These are phyloP conservation scores for Tanozyma kutaoensis DNA, from an alignment of 805 yeast species.

Conservation along the genomic window DNA sequence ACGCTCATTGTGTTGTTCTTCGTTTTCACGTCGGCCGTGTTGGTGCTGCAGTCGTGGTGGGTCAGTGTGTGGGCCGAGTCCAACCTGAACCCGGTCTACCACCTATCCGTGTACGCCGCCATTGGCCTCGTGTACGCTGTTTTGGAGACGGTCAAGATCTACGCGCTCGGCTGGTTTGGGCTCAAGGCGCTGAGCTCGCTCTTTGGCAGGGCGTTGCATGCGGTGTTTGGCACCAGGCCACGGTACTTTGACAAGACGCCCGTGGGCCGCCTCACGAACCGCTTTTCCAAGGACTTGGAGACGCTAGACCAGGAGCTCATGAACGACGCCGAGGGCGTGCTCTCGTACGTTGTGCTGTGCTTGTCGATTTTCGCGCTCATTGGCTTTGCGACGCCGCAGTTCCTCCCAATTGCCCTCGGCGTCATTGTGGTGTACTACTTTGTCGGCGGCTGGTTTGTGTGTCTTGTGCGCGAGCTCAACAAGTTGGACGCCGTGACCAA, in stretches of 20 bases:
- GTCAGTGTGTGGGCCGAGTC: too few relatives aligned
- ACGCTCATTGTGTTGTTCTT: too few relatives aligned
- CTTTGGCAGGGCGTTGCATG: too few relatives aligned
- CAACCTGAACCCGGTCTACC: not conserved
- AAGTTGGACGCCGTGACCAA: constrained; percentile 34
- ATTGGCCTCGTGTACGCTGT: too few relatives aligned
- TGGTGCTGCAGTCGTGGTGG: too few relatives aligned
- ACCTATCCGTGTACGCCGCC: too few relatives aligned
- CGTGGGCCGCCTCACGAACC: constrained; percentile 48
- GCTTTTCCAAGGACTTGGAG: constrained; percentile 52
- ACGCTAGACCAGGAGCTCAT: constrained; percentile 46
- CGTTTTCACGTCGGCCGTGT: too few relatives aligned
- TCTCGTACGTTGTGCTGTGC: constrained; percentile 30
- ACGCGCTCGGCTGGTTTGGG: too few relatives aligned
- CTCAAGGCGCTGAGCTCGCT: too few relatives aligned
- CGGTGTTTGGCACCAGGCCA: too few relatives aligned
- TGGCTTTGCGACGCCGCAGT: constrained; percentile 40
- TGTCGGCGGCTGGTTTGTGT: constrained; percentile 57
- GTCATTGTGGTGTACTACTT: constrained; percentile 48
- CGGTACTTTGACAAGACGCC: constrained; percentile 62
- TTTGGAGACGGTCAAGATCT: too few relatives aligned
- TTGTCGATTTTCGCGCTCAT: constrained; percentile 38
- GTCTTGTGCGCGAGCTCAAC: constrained; percentile 42
- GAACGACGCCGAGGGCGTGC: constrained; percentile 34
- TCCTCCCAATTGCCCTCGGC: constrained; percentile 30